These are phyloP conservation scores for Aspergillus ochraceoroseus DNA, from an alignment of 2,329 filamentous ascomycete genomes.

Conservation along the genomic window DNA sequence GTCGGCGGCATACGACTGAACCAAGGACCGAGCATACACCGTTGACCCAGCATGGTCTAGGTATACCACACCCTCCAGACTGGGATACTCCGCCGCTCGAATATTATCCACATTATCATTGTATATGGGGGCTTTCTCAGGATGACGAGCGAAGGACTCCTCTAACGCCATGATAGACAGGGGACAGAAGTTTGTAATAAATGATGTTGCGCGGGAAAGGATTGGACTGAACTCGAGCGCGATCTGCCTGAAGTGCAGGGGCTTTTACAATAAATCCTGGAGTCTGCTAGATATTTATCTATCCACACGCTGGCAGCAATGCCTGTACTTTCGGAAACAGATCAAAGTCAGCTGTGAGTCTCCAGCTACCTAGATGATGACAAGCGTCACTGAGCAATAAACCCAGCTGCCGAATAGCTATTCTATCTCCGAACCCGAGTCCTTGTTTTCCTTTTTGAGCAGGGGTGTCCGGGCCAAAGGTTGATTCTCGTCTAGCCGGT, in stretches of 20 bases:
- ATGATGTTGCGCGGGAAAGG: too few relatives aligned
- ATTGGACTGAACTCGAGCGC: too few relatives aligned
- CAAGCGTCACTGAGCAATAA: not conserved
- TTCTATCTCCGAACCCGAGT: not conserved
- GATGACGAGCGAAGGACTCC: too few relatives aligned
- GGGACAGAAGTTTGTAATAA: too few relatives aligned
- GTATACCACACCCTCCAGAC: conserved; percentile 7
- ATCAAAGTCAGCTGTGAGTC: conserved; percentile 5
- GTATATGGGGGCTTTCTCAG: not conserved
- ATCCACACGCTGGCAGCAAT: too few relatives aligned
- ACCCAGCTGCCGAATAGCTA: not conserved
- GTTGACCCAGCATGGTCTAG: conserved; percentile 17
- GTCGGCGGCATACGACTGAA: conserved; percentile 10
- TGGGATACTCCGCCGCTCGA: conserved; percentile 6
- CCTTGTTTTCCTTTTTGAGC: not conserved
- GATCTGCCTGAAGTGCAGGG: too few relatives aligned
- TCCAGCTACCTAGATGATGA: not conserved
- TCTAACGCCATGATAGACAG: too few relatives aligned
- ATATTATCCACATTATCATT: conserved; percentile 4
- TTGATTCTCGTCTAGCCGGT: not conserved
- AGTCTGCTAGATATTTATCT: too few relatives aligned
- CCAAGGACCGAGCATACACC: conserved; percentile 13
- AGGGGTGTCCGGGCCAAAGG: not conserved
- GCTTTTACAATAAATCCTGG: too few relatives aligned
- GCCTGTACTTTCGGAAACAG: too few relatives aligned